Evolutionary conservation across 2,329 filamentous ascomycete genomes (phyloP).

Genomic region (Aureobasidium musti): DNA sequence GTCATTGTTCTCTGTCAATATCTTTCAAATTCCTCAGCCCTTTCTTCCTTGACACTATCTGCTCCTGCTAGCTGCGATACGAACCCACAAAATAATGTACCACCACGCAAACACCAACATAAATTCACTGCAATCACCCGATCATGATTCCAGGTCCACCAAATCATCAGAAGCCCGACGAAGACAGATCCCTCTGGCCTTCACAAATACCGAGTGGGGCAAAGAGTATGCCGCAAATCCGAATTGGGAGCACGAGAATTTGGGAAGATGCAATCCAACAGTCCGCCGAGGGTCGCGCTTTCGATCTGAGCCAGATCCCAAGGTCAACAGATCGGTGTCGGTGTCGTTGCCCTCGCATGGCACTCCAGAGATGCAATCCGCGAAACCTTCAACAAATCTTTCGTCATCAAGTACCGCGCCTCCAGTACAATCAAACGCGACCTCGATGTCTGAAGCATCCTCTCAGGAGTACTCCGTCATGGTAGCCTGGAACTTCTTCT

Average conservation of each 20-base stretch:
- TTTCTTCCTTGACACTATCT: background rate
- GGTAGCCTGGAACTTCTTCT: constrained; percentile 3
- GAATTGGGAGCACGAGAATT: background rate
- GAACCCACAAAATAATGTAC: background rate
- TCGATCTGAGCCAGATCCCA: background rate
- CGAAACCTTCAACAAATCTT: too few species aligned
- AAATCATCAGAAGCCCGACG: background rate
- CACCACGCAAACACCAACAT: constrained; percentile 16
- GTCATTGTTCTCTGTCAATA: background rate
- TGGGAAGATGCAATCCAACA: background rate
- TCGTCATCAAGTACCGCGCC: too few species aligned
- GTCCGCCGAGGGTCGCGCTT: background rate
- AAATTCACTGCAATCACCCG: background rate
- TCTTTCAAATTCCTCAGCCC: background rate
- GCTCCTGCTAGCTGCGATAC: background rate
- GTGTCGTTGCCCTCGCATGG: background rate
- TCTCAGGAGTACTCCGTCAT: background rate
- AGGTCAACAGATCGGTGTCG: background rate
- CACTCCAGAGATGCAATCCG: background rate
- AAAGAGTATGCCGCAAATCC: constrained; percentile 8
- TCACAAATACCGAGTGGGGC: constrained; percentile 21
- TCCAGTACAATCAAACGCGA: background rate
- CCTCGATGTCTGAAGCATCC: too few species aligned
- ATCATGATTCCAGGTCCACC: background rate
- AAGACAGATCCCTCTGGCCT: constrained; percentile 19